phyloP scores from a whole-genome alignment of 768 basidiomycete species.

The Cystobasidium ongulense region DNA sequence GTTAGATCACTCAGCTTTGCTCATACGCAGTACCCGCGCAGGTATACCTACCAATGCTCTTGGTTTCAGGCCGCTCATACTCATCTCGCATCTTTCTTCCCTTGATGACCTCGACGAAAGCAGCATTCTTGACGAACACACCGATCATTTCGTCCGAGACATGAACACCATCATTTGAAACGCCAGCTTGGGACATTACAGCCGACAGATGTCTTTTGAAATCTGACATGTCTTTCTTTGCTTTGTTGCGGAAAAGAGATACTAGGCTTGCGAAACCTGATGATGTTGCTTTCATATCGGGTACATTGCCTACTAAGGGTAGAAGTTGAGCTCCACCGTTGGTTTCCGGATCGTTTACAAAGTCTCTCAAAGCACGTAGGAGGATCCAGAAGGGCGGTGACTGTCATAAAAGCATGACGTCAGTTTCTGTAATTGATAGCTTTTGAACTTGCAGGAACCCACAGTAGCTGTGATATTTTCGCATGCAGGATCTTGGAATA shows the following conservation, averaged over 20 bases:
- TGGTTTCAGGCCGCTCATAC: slow-evolving; percentile 15
- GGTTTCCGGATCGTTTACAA: slow-evolving; percentile 48
- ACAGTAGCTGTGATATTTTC: slow-evolving; percentile 48
- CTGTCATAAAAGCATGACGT: slow-evolving; percentile 33
- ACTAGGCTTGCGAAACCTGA: slow-evolving; percentile 73
- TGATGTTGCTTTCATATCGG: slow-evolving; percentile 94
- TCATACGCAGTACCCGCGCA: slow-evolving; percentile 6
- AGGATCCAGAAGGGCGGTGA: slow-evolving; percentile 71
- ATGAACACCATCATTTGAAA: slow-evolving; percentile 35
- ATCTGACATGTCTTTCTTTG: slow-evolving; percentile 46
- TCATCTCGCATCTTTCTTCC: slow-evolving; percentile 44
- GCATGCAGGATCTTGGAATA: slow-evolving; percentile 60
- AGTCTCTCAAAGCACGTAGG: slow-evolving; percentile 62
- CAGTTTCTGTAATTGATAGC: not conserved
- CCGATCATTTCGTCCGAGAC: slow-evolving; percentile 44
- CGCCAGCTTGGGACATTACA: slow-evolving; percentile 35
- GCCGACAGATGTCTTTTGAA: slow-evolving; percentile 39
- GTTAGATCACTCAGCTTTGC: not conserved
- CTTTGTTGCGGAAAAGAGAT: slow-evolving; percentile 68
- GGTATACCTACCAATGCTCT: slow-evolving; percentile 5
- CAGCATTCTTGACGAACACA: slow-evolving; percentile 47
- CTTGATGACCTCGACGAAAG: slow-evolving; percentile 44
- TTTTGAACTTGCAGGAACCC: slow-evolving; percentile 22
- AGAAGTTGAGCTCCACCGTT: slow-evolving; percentile 55
- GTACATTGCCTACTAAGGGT: slow-evolving; percentile 75